These are phyloP conservation scores for Dryadomyces sulphureus DNA, from an alignment of 2,329 filamentous ascomycete genomes.

Conservation along the genomic window DNA sequence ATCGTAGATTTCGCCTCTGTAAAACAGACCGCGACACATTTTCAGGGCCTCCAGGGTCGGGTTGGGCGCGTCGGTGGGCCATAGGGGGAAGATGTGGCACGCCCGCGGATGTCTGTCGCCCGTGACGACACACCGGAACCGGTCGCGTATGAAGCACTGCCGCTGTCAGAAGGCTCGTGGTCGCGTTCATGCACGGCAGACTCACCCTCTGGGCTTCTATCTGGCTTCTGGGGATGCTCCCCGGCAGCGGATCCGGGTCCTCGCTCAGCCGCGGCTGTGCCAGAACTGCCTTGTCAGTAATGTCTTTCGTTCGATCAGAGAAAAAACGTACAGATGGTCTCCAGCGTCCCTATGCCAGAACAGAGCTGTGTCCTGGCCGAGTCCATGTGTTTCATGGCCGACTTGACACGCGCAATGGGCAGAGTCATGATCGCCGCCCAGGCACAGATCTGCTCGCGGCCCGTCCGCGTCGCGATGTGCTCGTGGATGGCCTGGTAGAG, in stretches of 20 bases:
- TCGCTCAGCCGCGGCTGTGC: not conserved
- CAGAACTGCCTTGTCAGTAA: not conserved
- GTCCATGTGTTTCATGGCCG: not conserved
- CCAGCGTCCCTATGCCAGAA: not conserved
- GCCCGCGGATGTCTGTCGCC: not conserved
- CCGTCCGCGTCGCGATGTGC: not conserved
- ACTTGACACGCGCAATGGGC: not conserved
- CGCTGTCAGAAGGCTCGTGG: not conserved
- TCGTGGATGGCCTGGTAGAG: not conserved
- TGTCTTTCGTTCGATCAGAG: not conserved
- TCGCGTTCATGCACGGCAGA: not conserved
- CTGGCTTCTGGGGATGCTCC: too few relatives aligned
- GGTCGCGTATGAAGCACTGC: not conserved
- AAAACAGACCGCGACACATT: not conserved
- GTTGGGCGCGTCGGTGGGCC: not conserved
- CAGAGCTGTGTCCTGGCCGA: not conserved
- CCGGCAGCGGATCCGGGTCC: too few relatives aligned
- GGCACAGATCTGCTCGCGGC: not conserved
- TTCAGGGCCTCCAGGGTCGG: not conserved
- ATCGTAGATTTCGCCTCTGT: not conserved
- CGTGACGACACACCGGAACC: not conserved
- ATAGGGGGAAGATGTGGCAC: not conserved
- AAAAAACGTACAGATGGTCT: not conserved
- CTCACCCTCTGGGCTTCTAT: not conserved
- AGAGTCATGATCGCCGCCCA: not conserved